phyloP scores from a whole-genome alignment of 2,329 filamentous ascomycete genomes.

The Tolypocladium cylindrosporum region DNA sequence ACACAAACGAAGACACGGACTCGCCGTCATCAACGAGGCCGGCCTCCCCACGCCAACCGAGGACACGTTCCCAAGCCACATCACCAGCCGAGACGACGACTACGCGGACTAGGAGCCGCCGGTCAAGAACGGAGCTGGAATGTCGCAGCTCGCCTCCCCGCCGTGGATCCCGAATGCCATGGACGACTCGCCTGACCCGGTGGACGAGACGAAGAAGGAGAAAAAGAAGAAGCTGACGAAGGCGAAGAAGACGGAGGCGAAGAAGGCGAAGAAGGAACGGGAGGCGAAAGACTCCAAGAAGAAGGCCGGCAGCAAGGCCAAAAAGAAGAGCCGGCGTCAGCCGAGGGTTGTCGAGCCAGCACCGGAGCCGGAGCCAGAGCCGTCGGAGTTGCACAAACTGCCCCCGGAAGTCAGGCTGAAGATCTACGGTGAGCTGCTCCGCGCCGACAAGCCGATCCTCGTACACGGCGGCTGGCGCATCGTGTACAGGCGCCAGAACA shows the following conservation, averaged over 20 bases:
- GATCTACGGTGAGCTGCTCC: conserved; percentile 22
- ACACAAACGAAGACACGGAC: background rate
- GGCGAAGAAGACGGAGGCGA: background rate
- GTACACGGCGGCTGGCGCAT: conserved; percentile 23
- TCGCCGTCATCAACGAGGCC: background rate
- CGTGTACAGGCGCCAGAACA: conserved; percentile 15
- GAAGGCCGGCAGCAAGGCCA: background rate
- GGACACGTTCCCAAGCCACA: background rate
- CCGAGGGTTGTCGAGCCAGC: background rate
- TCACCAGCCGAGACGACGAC: background rate
- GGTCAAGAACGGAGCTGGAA: background rate
- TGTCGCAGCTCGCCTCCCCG: background rate
- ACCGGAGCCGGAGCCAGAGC: background rate
- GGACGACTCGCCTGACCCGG: background rate
- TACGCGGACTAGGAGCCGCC: background rate
- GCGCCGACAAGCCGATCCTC: conserved; percentile 18
- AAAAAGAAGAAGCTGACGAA: background rate
- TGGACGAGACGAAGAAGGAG: background rate
- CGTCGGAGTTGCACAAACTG: conserved; percentile 8
- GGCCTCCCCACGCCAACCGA: background rate
- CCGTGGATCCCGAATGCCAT: background rate
- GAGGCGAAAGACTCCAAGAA: background rate
- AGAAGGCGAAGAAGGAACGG: background rate
- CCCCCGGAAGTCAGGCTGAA: conserved; percentile 18
- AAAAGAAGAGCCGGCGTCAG: background rate